Conservation (phyloP, 257 asterid species). For the Eucommia ulmoides region DNA sequence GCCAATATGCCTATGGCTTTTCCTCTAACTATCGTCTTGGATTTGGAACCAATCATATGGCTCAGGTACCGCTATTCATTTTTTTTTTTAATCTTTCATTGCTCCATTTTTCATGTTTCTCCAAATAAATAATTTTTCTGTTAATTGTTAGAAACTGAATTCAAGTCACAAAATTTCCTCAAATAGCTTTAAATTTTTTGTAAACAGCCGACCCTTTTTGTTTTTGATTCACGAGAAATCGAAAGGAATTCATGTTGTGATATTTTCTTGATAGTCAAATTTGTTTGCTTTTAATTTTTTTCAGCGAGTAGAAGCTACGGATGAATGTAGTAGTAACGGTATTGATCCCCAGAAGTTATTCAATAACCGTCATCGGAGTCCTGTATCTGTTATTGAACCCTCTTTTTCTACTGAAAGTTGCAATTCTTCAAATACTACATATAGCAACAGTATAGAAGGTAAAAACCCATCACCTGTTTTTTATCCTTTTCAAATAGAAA, state of each 20-base stretch:
- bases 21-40: constrained; percentile 19
- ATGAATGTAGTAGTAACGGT: constrained; percentile 17
- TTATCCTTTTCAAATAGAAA: constrained; percentile 16
- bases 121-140: background rate
- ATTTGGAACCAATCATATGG: constrained; percentile 16
- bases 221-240: no score
- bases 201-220: no score
- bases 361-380: constrained; percentile 33
- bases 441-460: constrained; percentile 48
- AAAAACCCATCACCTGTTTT: constrained; percentile 2
- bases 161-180: no score
- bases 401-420: constrained; percentile 27
- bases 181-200: no score
- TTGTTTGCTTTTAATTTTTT: background rate
- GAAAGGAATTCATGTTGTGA: background rate
- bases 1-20: constrained; percentile 17
- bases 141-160: no score
- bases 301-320: constrained; percentile 28
- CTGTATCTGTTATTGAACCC: constrained; percentile 37
- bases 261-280: constrained; percentile 1
- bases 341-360: constrained; percentile 25
- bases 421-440: constrained; percentile 38
- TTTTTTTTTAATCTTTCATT: background rate
- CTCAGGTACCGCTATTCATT: constrained; percentile 31
- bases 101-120: background rate